Percentiles rank a stretch among this genome's conserved stretches.
Evolutionary conservation across 192 early-diverging fungal genomes (phyloP).

Genomic region (Umbelopsis sp.): DNA sequence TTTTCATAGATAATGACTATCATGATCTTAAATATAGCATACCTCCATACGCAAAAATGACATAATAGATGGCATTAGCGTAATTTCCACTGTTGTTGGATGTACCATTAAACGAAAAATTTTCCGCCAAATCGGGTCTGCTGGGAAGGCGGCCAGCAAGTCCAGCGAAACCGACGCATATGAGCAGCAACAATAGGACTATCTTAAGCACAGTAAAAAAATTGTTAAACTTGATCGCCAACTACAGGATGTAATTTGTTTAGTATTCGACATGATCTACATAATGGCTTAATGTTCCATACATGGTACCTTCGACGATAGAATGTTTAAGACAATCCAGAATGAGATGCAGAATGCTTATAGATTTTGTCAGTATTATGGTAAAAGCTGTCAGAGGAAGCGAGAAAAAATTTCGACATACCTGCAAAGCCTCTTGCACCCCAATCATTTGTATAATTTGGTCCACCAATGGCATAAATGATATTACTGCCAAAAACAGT

Average conservation of each 20-base stretch:
- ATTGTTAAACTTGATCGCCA: constrained; percentile 22
- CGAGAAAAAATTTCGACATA: neutral
- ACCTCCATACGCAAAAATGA: constrained; percentile 42
- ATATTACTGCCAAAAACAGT: constrained; percentile 23
- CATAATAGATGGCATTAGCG: constrained; percentile 18
- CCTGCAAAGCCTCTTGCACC: constrained; percentile 22
- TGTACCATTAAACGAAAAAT: constrained; percentile 34
- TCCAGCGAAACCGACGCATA: constrained; percentile 19
- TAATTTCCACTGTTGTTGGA: constrained; percentile 18
- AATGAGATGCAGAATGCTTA: constrained; percentile 28
- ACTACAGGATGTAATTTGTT: neutral
- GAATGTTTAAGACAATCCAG: constrained; percentile 23
- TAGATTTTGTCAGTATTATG: neutral
- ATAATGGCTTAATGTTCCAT: neutral
- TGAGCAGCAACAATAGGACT: constrained; percentile 14
- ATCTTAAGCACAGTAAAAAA: constrained; percentile 33
- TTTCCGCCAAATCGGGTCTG: constrained; percentile 5
- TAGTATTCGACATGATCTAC: neutral
- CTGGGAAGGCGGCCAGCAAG: constrained; percentile 18
- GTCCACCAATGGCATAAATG: constrained; percentile 22
- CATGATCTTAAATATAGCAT: neutral
- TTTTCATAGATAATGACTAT: constrained; percentile 1
- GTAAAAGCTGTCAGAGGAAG: neutral
- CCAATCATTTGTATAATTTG: constrained; percentile 19
- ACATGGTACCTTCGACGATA: constrained; percentile 25